Base-by-base conservation (phyloP, 345 rosid species). In the Ceriops zippeliana region DNA sequence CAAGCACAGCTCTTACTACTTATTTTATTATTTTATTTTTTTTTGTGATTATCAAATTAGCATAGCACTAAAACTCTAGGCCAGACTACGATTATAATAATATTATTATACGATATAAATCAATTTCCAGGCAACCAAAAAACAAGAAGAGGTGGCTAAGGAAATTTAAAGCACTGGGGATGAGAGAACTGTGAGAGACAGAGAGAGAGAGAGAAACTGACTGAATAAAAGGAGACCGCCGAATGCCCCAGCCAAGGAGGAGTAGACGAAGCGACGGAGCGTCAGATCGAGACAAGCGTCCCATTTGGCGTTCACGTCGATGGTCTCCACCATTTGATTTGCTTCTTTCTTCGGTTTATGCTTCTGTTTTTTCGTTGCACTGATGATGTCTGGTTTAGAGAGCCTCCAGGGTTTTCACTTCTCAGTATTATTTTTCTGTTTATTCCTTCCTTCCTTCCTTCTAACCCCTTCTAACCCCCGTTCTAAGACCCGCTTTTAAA, bases 281-380 rank as follows among this genome's bases (percentile, higher is more conserved):
- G 96, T 82, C 70, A 91, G 96, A 82, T 91, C 97, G 77, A 89
- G 66, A 81, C 96, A 95, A 17, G 86, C 88, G 79, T 91, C 96
- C 96, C 96, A 95, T 75, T 95, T 89, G 0, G 96, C 87, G 72
- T 87, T 85, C 26, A 53, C 62, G 64, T 67, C 72, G 59, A 61
- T 20, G 6, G 62, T 54, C 34, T 62, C 77, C 3, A 65, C 76
- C 72, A 73, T 67, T 37, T 53, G 49, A 42, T n/a, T 51, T 35
- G 32, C 24, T 56, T 49, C 21, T 9, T 24, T 56, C 26, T 61
- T 38, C 46, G 46, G 46, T 32, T 5, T 5, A 0, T 7, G 8
- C 1, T 34, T 7, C 7, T 34, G 9, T 34, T 34, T 34, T 34
- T 34, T 34, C 2, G 37, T 34, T 7, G 2, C 7, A 7, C 37